These are phyloP conservation scores for Nemania abortiva DNA, from an alignment of 2,329 filamentous ascomycete genomes.

Conservation along the genomic window DNA sequence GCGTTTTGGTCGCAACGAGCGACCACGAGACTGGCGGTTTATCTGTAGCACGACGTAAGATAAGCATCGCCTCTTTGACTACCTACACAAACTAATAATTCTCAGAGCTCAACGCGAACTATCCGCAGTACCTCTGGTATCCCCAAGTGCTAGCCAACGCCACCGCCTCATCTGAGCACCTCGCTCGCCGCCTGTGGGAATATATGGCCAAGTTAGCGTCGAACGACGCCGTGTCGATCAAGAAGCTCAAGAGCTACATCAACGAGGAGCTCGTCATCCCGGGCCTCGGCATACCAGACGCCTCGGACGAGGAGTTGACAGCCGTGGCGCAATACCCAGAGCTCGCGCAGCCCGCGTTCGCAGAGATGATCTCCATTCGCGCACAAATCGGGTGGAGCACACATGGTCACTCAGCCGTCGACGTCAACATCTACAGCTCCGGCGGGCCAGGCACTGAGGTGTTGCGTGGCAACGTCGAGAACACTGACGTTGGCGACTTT, in stretches of 20 bases:
- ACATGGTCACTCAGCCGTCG: slow-evolving; percentile 91
- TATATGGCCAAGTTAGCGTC: slow-evolving; percentile 63
- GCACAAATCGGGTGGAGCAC: slow-evolving; percentile 95
- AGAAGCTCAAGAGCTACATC: slow-evolving; percentile 72
- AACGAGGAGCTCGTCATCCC: slow-evolving; percentile 73
- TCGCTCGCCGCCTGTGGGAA: slow-evolving; percentile 70
- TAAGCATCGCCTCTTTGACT: slow-evolving; percentile 23
- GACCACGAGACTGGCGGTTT: slow-evolving; percentile 97
- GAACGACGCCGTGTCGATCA: slow-evolving; percentile 43
- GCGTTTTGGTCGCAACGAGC: slow-evolving; percentile 87
- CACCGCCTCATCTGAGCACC: slow-evolving; percentile 81
- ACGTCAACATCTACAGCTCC: slow-evolving; percentile 96
- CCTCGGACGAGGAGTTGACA: slow-evolving; percentile 76
- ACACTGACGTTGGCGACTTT: slow-evolving; percentile 90
- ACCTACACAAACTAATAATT: slow-evolving; percentile 9
- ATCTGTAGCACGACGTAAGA: slow-evolving; percentile 79
- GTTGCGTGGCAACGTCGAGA: slow-evolving; percentile 90
- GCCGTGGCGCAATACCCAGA: slow-evolving; percentile 70
- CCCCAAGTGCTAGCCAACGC: slow-evolving; percentile 80
- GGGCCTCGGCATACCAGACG: slow-evolving; percentile 82
- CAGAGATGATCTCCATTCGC: slow-evolving; percentile 87
- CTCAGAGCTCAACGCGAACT: slow-evolving; percentile 64
- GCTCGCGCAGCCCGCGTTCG: slow-evolving; percentile 70
- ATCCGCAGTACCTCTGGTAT: slow-evolving; percentile 79
- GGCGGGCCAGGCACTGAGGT: slow-evolving; percentile 71